These are phyloP conservation scores for Acanthamoeba triangularis DNA, from an alignment of 208 protist species.

Conservation along the genomic window DNA sequence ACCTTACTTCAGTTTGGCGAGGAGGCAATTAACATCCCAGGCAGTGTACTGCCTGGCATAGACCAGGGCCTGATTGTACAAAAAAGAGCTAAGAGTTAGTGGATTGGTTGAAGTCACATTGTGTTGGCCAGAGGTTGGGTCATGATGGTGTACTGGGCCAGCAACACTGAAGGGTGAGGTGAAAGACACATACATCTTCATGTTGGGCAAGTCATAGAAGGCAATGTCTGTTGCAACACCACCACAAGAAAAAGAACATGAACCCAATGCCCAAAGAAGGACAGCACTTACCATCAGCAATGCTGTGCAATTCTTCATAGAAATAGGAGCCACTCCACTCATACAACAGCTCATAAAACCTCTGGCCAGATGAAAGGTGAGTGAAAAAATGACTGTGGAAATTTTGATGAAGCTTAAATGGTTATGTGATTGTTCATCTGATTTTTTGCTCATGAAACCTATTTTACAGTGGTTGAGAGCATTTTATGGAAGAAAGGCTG, in stretches of 20 bases:
- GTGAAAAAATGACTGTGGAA: too few relatives aligned
- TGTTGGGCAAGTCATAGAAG: conserved; percentile 79
- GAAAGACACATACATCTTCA: conserved; percentile 71
- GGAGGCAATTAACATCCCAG: conserved; percentile 1
- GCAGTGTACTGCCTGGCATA: neutral
- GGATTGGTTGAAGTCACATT: neutral
- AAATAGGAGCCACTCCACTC: conserved; percentile 53
- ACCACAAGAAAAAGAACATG: neutral
- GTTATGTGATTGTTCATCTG: too few relatives aligned
- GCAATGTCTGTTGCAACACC: conserved; percentile 60
- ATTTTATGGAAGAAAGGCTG: too few relatives aligned
- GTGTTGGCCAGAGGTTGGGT: too few relatives aligned
- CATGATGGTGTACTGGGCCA: neutral
- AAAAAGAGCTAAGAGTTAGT: neutral
- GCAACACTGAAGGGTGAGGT: neutral
- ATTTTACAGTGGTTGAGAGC: too few relatives aligned
- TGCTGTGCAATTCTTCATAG: conserved; percentile 79
- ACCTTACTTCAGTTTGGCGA: neutral
- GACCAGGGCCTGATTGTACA: neutral
- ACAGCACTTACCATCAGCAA: conserved; percentile 75
- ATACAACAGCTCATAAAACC: conserved; percentile 76
- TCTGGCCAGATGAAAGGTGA: too few relatives aligned
- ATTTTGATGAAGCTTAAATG: too few relatives aligned
- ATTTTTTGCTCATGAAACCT: too few relatives aligned
- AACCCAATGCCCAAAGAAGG: neutral